phyloP scores from a whole-genome alignment of 2,329 filamentous ascomycete genomes.

The Neobulgaria alba region DNA sequence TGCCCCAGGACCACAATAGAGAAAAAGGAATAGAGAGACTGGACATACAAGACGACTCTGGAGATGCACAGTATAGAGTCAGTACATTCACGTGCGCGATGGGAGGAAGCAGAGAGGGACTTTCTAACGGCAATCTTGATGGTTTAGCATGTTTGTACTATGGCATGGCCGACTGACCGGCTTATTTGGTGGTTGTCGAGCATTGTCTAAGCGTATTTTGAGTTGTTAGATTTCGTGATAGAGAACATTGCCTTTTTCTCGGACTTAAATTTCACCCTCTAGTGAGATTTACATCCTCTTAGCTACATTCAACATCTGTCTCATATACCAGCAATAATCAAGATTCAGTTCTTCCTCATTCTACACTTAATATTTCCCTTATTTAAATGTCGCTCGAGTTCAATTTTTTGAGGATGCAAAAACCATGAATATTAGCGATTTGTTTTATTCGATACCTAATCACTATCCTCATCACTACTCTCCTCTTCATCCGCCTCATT shows the following conservation, averaged over 20 bases:
- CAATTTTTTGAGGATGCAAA: no score
- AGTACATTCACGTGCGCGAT: not conserved
- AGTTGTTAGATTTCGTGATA: not conserved
- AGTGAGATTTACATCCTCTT: no score
- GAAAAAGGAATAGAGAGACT: not conserved
- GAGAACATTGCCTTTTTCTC: not conserved
- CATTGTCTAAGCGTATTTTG: not conserved
- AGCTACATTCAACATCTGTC: no score
- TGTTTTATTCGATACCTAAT: slow-evolving; percentile 29
- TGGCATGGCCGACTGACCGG: not conserved
- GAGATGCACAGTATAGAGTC: not conserved
- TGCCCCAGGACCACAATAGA: slow-evolving; percentile 19
- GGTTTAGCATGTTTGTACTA: not conserved
- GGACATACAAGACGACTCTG: not conserved
- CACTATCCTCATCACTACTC: slow-evolving; percentile 54
- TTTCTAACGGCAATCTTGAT: not conserved
- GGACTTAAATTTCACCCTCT: no score
- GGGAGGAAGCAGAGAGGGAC: not conserved
- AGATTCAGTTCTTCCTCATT: no score
- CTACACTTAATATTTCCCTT: no score
- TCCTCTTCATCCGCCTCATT: slow-evolving; percentile 65
- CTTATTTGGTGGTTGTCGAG: no score
- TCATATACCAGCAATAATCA: no score
- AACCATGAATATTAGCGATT: no score
- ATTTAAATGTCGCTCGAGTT: no score